Percentiles rank a stretch among this genome's conserved stretches.
These are phyloP conservation scores for Bisporella sp. DNA, from an alignment of 2,329 filamentous ascomycete genomes.

Conservation along the genomic window DNA sequence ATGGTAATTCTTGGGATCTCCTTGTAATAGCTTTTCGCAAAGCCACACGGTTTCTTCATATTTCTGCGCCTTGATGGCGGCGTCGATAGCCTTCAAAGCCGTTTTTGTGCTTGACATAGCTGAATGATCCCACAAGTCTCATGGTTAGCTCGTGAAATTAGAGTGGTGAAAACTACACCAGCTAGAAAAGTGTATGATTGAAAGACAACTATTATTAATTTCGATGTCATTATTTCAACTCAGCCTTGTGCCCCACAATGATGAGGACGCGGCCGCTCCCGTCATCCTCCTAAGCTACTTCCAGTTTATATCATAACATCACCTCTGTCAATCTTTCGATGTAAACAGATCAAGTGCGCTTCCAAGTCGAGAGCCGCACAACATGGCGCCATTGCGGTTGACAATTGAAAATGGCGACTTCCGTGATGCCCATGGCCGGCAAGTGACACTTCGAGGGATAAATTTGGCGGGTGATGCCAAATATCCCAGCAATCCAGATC, in stretches of 20 bases:
- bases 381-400: slow-evolving; percentile 70
- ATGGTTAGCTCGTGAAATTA: slow-evolving; percentile 9
- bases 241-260: too few relatives aligned
- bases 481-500: slow-evolving; percentile 72
- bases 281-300: too few relatives aligned
- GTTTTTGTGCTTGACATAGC: slow-evolving; percentile 47
- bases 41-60: slow-evolving; percentile 69
- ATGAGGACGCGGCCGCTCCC: too few relatives aligned
- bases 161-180: neutral
- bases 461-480: slow-evolving; percentile 91
- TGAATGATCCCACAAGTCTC: neutral
- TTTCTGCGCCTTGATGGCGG: slow-evolving; percentile 69
- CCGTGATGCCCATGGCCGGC: slow-evolving; percentile 71
- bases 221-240: too few relatives aligned
- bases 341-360: too few relatives aligned
- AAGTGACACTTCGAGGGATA: slow-evolving; percentile 86
- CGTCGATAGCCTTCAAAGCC: slow-evolving; percentile 73
- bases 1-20: slow-evolving; percentile 75
- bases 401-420: slow-evolving; percentile 82
- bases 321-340: too few relatives aligned
- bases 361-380: neutral
- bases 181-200: too few relatives aligned
- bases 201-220: too few relatives aligned
- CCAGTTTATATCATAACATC: too few relatives aligned
- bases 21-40: slow-evolving; percentile 60